Conservation (phyloP, 2,329 filamentous ascomycete species). For the Fusarium torulosum region DNA sequence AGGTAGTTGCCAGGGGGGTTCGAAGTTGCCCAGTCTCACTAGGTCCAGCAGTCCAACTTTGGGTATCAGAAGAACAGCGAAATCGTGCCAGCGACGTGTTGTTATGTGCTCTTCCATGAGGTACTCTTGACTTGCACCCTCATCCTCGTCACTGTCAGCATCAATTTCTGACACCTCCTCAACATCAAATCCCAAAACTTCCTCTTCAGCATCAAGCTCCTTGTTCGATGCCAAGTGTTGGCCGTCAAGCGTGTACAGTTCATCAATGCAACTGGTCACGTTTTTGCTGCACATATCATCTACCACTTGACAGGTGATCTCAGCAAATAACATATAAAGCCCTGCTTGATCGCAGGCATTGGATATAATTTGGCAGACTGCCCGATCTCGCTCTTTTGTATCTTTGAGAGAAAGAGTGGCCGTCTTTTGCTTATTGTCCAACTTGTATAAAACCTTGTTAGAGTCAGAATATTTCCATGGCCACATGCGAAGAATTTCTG, state of each 20-base stretch:
- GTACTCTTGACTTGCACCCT: not conserved
- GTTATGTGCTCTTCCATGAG: conserved; percentile 7
- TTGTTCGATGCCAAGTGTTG: not conserved
- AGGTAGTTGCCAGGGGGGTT: not conserved
- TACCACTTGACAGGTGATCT: conserved; percentile 12
- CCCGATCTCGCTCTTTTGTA: conserved; percentile 3
- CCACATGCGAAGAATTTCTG: conserved; percentile 18
- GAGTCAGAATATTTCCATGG: not conserved
- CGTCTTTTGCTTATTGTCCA: conserved; percentile 2
- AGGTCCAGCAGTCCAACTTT: conserved; percentile 2
- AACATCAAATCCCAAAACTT: conserved; percentile 20
- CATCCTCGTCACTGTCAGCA: conserved; percentile 12
- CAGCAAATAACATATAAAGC: conserved; percentile 26
- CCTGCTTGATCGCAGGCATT: conserved; percentile 9
- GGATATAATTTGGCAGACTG: conserved; percentile 13
- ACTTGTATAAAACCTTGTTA: conserved; percentile 15
- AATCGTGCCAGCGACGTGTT: conserved; percentile 17
- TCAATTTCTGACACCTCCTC: not conserved
- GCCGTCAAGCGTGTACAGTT: conserved; percentile 13
- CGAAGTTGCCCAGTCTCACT: not conserved
- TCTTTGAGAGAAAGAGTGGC: conserved; percentile 1
- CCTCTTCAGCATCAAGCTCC: conserved; percentile 6
- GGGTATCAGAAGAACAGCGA: conserved; percentile 14
- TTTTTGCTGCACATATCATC: not conserved
- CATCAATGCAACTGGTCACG: conserved; percentile 8